Evolutionary conservation across 1,284 basidiomycete species (phyloP), one percentile per base, ranked within the genome.

Genomic region (Fomitopsis betulina): DNA sequence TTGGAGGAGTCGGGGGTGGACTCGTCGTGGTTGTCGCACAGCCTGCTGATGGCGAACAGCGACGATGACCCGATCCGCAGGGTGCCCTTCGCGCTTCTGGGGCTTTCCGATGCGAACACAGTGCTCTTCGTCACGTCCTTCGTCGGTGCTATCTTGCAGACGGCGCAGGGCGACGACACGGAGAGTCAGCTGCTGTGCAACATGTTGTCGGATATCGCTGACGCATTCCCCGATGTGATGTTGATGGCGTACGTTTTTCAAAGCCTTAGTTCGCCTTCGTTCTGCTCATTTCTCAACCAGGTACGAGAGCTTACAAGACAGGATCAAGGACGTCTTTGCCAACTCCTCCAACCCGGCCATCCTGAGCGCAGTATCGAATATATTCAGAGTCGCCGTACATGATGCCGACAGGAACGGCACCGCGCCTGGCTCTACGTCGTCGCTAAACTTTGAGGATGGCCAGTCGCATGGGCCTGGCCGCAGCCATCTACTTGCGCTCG

Each of bases 181-280:
- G 94, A 96, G 74, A 87, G 87, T 15, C 85, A 93, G 65, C 87
- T 95, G 55, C 71, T 95, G 50, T 94, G 90, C 69, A 80, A 80
- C 50, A 72, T 95, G 37, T 77, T 96, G 33, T 84, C 91, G 27
- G 89, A 93, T 49, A 81, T 93, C n/a, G 84, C 85, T 25, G 72
- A 76, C 12, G 73, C 77, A 23, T 89, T 85, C 73, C 92, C 92
- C 0, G 89, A 94, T 23, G 80, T 86, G 12, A 78, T 93, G n/a
- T 77, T 84, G 3, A 80, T 91, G 70, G 80, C 84, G 90, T 93
- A 73, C 64, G 90, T 82, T 37, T 49, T 42, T 30, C 33, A 58
- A 19, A 52, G 62, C 2, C 21, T 5, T n/a, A 27, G 4, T 2
- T 9, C 19, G 9, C 57, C 21, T 56, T 62, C 3, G 30, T 0